Evolutionary conservation across 306 rosid species (phyloP), one percentile per base, ranked within the genome.

Genomic region (Acacia crassicarpa): DNA sequence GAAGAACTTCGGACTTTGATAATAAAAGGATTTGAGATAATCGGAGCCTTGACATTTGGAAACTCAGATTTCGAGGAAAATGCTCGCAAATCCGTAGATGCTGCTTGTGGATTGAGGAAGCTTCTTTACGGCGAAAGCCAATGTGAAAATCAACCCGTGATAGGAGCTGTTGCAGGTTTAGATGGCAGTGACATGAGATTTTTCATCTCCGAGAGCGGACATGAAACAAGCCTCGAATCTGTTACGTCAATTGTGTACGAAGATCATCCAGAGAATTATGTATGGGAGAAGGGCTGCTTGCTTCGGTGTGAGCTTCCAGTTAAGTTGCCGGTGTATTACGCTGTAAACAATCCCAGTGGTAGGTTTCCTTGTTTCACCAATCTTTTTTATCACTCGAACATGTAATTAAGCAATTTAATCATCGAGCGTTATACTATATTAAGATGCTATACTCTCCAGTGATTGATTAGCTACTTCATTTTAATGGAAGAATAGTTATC

Each of bases 211-310:
- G 76, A 67, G 77, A 84, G 86, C 67, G 81, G 65, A 71, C 82
- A 80, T 40, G 83, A 78, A 9, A 41, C 35, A 19, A 74, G 78
- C 30, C 20, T 89, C 6, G 92, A 89, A 43, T 54, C 76, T 65
- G 86, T 89, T 75, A 23, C 79, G 51, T 85, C 86, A 38, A 59
- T 93, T 16, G 48, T 78, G 38, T 73, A 88, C 65, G 96, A 90
- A 74, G 86, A 76, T 51, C 41, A 83, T 70, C 82, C 94, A 2
- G 91, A 86, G 56, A 91, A 91, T 86, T 76, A 20, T 85, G 58
- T 90, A 33, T 95, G 99, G 99, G 99, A 95, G 88, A 89, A 87
- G 25, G 98, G 97, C 38, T 93, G 94, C 74, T 87, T 95, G 83
- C 85, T 95, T 79, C 87, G 85, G 33, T 90, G 98, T 54, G 95